Evolutionary conservation across 306 rosid species (phyloP).

Genomic region (Astragalus membranaceus): DNA sequence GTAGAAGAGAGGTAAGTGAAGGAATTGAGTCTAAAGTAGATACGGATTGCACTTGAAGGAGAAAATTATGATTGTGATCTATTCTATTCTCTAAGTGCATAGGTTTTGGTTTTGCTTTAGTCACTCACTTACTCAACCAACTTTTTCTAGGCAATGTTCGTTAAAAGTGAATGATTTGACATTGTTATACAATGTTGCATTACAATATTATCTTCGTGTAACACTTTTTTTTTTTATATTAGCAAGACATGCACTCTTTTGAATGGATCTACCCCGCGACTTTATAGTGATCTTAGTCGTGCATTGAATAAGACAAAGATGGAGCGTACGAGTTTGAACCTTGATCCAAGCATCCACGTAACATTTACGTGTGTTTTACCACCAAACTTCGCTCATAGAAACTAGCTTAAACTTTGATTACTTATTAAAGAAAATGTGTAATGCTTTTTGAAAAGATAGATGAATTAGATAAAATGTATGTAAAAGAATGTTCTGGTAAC

Average conservation of each 20-base stretch:
- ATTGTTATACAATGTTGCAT: background rate
- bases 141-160: slow-evolving; percentile 33
- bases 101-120: slow-evolving; percentile 25
- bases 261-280: no score
- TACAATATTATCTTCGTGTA: background rate
- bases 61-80: slow-evolving; percentile 29
- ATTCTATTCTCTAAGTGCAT: background rate
- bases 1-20: slow-evolving; percentile 64
- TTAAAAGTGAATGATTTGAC: slow-evolving; percentile 24
- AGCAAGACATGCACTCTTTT: no score
- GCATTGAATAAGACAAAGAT: no score
- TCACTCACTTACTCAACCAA: slow-evolving; percentile 36
- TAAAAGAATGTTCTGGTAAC: background rate
- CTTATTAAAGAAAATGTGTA: background rate
- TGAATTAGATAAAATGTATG: background rate
- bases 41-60: slow-evolving; percentile 14
- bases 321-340: no score
- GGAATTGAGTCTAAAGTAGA: slow-evolving; percentile 12
- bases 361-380: no score
- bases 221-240: background rate
- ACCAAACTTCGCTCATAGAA: no score
- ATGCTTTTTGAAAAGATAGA: background rate
- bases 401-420: no score
- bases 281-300: no score
- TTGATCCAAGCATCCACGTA: no score